These are phyloP conservation scores for Brasenia schreberi DNA, from an alignment of 164 flowering plant genomes.

Conservation along the genomic window DNA sequence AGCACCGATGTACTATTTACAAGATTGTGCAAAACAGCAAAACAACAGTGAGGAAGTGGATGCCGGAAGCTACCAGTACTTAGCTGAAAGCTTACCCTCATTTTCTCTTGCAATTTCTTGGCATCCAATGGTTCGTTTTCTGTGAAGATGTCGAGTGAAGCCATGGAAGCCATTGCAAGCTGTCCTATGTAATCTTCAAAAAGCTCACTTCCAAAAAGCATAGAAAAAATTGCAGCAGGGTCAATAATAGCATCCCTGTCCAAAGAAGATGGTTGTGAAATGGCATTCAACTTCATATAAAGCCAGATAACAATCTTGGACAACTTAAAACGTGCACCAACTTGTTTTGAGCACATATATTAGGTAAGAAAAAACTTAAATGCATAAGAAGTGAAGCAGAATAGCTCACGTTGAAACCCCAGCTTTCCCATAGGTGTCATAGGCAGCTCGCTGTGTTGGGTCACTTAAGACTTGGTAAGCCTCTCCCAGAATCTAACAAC, in stretches of 20 bases:
- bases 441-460: conserved; percentile 79
- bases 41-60: too few relatives aligned
- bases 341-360: too few relatives aligned
- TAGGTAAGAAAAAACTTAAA: too few relatives aligned
- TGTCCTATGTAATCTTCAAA: conserved; percentile 98
- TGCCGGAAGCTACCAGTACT: too few relatives aligned
- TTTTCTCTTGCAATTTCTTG: conserved; percentile 83
- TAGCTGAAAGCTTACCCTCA: conserved; percentile 45
- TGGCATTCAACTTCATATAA: not conserved
- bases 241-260: conserved; percentile 86
- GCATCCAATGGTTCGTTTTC: conserved; percentile 83
- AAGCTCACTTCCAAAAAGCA: conserved; percentile 99
- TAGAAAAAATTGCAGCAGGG: conserved; percentile 97
- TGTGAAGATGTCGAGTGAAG: conserved; percentile 80
- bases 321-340: too few relatives aligned
- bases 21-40: too few relatives aligned
- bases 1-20: too few relatives aligned
- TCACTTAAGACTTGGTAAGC: conserved; percentile 97
- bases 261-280: not conserved
- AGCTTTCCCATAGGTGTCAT: conserved; percentile 82
- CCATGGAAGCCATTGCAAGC: conserved; percentile 99
- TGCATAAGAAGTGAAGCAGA: not conserved
- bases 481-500: conserved; percentile 74
- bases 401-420: conserved; percentile 82
- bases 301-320: too few relatives aligned